Base-by-base conservation (phyloP, 108 stramenopile genomes). In the Cylindrotheca closterium region DNA sequence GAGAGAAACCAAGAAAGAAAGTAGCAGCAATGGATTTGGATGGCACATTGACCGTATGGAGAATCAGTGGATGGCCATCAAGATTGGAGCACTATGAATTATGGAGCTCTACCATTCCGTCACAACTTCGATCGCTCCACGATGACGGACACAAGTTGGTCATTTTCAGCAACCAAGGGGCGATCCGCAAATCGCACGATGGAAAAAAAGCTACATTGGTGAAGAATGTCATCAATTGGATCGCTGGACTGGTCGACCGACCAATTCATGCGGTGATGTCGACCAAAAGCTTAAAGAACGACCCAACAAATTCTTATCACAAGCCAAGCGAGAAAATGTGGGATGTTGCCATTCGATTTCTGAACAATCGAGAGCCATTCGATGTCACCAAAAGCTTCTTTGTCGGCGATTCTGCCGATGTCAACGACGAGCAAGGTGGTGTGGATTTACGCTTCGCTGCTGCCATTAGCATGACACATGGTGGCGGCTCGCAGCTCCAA, bases 11-110 rank as follows among this genome's bases (percentile, higher is more conserved):
- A 8, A 70, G 75, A 1, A 63, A 49, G 1, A 86, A 79, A 64
- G 85, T 88, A 18, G 88, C 88, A n/a, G 88, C 85, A 21, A 80
- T 93, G 47, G 92, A 93, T 70, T 53, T 93, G 50, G 92, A 93
- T 63, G 83, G 82, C 30, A 93, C 92, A 5, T 63, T 93, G 23
- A 55, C 87, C 1, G 45, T 74, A 5, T 93, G 87, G 87, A 56
- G 60, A n/a, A 70, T 60, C 22, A 31, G 78, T 0, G 68, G 68
- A 28, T 90, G 77, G 78, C 89, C 92, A 1, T 73, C 21, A 37
- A 56, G 55, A 24, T 59, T 73, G 27, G 75, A 76, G 19, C 85
- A 93, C 47, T 93, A 86, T 49, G 85, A 91, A 63, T 56, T 93
- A 0, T 91, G 87, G 85, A 80, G 68, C 50, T 46, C 73, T 4